Evolutionary conservation across 306 rosid genomes (phyloP), one percentile per base, ranked within the genome.

Genomic region (Geum urbanum): DNA sequence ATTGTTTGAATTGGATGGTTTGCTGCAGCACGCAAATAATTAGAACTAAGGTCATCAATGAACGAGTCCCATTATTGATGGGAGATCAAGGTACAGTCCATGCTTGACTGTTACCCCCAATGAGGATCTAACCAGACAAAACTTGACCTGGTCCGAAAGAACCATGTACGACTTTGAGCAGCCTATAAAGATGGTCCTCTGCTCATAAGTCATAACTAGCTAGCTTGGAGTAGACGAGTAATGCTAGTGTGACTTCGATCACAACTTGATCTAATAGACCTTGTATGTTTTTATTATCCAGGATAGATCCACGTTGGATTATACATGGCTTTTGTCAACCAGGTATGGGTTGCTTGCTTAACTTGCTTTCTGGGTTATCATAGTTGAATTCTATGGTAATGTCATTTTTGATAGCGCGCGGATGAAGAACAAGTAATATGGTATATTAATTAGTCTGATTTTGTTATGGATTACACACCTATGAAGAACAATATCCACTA

Each of bases 1-100:
- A 73, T 72, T 70, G 76, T 77, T 71, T 76, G 83, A 85, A 72
- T 69, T 69, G 76, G 86, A 84, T 78, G 57, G 63, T 27, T 19
- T 66, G 20, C 22, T 52, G 62, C 48, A 69, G 64, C 67, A 13
- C 37, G 59, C 70, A 84, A 83, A 83, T 76, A 83, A 86, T 65
- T 32, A 5, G 18, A 40, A 61, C 48, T 66, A 66, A 11, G 35
- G 76, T 72, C 66, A 58, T 10, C 61, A 70, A 13, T 75, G 72
- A 78, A 15, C 70, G 69, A 79, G 80, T 73, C 86, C 65, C 65
- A 37, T 60, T 35, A 53, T 74, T 67, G 83, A 67, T 56, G 76
- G 66, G 71, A 9, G 56, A 76, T 55, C 47, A 69, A 57, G 67
- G 82, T 80, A 78, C 67, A 64, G 77, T 77, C 78, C 76, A 67